These are phyloP conservation scores for Fusarium concolor DNA, from an alignment of 2,329 filamentous ascomycete genomes.

Conservation along the genomic window DNA sequence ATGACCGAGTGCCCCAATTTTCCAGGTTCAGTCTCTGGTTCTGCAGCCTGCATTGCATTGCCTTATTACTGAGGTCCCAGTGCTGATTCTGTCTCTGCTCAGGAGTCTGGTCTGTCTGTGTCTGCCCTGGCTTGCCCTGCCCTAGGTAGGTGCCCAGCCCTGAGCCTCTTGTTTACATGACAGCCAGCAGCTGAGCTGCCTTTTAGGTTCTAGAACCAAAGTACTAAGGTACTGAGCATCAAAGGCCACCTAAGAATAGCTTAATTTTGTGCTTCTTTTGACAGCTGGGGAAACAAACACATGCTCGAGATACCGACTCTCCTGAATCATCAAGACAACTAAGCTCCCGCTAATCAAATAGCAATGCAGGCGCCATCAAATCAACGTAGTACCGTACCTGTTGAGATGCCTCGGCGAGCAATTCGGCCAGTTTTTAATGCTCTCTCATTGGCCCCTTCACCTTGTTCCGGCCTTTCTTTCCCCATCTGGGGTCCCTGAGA, in stretches of 20 bases:
- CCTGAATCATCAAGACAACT: neutral
- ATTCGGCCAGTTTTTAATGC: conserved; percentile 19
- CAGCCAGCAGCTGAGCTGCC: conserved; percentile 18
- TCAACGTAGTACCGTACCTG: conserved; percentile 33
- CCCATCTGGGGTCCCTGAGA: conserved; percentile 35
- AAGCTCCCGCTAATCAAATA: conserved; percentile 21
- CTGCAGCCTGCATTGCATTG: neutral
- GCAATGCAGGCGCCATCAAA: conserved; percentile 24
- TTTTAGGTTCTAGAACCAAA: conserved; percentile 23
- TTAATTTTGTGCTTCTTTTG: conserved; percentile 7
- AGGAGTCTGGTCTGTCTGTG: too few relatives aligned
- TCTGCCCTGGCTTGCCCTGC: too few relatives aligned
- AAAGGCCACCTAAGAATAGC: conserved; percentile 13
- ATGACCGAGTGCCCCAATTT: conserved; percentile 23
- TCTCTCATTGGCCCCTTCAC: conserved; percentile 22
- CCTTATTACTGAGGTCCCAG: neutral
- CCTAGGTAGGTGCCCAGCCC: neutral
- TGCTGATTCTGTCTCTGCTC: neutral
- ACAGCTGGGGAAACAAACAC: neutral
- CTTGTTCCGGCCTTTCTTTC: conserved; percentile 22
- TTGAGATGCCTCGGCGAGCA: conserved; percentile 13
- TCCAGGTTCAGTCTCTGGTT: conserved; percentile 2
- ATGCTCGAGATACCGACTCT: neutral
- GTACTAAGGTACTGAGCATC: neutral
- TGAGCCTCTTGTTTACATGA: conserved; percentile 19